Conservation (phyloP, 306 rosid genomes). For the Cicer arietinum region DNA sequence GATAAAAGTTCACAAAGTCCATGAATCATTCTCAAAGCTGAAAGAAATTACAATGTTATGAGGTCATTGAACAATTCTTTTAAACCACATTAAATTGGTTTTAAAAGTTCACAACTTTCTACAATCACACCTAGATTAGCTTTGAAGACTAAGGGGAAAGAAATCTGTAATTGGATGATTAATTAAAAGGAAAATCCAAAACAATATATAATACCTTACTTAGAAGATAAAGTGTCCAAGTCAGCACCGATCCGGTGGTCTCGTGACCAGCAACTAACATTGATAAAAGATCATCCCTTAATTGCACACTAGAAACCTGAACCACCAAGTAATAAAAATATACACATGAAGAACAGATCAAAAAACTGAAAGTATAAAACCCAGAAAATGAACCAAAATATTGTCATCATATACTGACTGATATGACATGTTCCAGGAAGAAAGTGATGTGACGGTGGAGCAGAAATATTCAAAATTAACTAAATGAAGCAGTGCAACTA, state of each 20-base stretch:
- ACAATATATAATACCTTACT: slow-evolving; percentile 71
- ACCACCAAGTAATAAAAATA: slow-evolving; percentile 40
- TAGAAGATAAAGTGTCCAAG: slow-evolving; percentile 96
- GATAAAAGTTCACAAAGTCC: slow-evolving; percentile 27
- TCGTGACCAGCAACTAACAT: slow-evolving; percentile 97
- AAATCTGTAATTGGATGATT: slow-evolving; percentile 5
- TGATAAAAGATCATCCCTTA: slow-evolving; percentile 93
- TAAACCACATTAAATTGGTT: slow-evolving; percentile 25
- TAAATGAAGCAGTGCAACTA: slow-evolving; percentile 1
- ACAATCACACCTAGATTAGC: slow-evolving; percentile 14
- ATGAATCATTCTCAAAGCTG: slow-evolving; percentile 31
- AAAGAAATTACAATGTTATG: slow-evolving; percentile 1
- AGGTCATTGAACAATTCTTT: slow-evolving; percentile 26
- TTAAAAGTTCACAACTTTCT: slow-evolving; percentile 29
- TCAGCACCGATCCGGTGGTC: slow-evolving; percentile 91
- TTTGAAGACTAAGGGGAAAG: slow-evolving; percentile 1
- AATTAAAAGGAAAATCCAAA: slow-evolving; percentile 10
- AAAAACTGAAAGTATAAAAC: slow-evolving; percentile 8
- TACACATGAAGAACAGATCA: slow-evolving; percentile 17
- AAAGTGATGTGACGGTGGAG: neutral
- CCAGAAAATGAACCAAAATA: neutral
- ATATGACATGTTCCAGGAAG: slow-evolving; percentile 14
- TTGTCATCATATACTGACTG: slow-evolving; percentile 22
- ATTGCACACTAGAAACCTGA: slow-evolving; percentile 85
- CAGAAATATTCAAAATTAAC: neutral